Evolutionary conservation across 768 basidiomycete species (phyloP).

Genomic region (Hygrocybe coccinea): DNA sequence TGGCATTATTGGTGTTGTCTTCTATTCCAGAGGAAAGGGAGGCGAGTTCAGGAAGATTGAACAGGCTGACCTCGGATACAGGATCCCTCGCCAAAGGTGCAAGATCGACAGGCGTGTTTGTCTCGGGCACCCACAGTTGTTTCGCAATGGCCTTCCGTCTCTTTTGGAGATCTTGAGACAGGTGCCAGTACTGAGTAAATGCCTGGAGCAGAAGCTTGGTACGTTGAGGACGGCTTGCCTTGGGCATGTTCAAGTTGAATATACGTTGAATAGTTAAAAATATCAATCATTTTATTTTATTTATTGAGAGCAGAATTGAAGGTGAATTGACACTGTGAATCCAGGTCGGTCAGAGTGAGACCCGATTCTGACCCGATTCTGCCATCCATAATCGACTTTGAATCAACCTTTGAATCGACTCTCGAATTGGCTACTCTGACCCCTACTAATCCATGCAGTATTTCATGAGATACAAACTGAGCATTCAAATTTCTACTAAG

Average conservation of each 20-base stretch:
- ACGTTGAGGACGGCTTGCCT: neutral
- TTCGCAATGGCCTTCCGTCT: constrained; percentile 4
- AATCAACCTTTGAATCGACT: neutral
- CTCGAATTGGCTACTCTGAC: neutral
- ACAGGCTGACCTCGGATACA: no score
- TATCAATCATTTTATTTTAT: neutral
- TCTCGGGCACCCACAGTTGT: neutral
- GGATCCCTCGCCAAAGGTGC: no score
- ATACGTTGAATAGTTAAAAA: neutral
- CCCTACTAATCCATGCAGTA: no score
- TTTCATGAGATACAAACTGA: no score
- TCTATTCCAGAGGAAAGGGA: neutral
- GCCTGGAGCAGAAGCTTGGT: neutral
- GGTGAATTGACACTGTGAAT: neutral
- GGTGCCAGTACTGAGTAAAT: neutral
- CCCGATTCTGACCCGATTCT: neutral
- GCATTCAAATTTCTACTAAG: no score
- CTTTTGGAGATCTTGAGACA: neutral
- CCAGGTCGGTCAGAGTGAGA: neutral
- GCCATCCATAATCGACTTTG: neutral
- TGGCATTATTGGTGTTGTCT: neutral
- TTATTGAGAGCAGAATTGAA: neutral
- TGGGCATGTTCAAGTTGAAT: neutral
- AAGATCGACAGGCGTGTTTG: neutral
- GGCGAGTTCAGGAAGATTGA: neutral